Conservation (phyloP, 2,329 filamentous ascomycete genomes). For the Colletotrichum eremochloae region DNA sequence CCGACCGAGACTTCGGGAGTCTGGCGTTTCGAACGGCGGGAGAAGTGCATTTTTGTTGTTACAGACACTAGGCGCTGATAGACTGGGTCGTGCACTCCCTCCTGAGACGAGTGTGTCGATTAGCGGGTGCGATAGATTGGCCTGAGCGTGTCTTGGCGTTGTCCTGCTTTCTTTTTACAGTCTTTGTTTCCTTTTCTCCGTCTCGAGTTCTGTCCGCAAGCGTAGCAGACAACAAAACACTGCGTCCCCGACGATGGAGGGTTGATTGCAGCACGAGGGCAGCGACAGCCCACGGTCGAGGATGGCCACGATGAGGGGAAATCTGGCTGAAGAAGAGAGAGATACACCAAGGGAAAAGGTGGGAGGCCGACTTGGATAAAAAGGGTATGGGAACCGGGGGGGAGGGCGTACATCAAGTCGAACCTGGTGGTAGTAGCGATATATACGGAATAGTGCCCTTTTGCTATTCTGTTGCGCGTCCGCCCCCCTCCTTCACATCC, state of each 20-base stretch:
- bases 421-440: neutral
- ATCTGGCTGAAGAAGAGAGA: neutral
- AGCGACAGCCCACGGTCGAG: neutral
- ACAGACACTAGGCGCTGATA: neutral
- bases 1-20: constrained; percentile 2
- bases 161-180: neutral
- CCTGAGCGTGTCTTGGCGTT: constrained; percentile 21
- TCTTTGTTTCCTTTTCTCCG: neutral
- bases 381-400: neutral
- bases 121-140: constrained; percentile 22
- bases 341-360: constrained; percentile 3
- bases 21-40: constrained; percentile 10
- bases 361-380: constrained; percentile 3
- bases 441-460: neutral
- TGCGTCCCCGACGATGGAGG: neutral
- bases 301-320: neutral
- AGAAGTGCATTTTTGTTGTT: constrained; percentile 30
- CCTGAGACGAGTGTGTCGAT: constrained; percentile 17
- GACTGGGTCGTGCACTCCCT: neutral
- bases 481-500: too few species aligned
- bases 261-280: too few species aligned
- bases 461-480: neutral
- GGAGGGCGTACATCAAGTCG: too few species aligned
- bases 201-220: neutral
- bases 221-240: neutral